Evolutionary conservation across 108 stramenopile genomes (phyloP), one percentile per base, ranked within the genome.

Genomic region (Bacterosira constricta): DNA sequence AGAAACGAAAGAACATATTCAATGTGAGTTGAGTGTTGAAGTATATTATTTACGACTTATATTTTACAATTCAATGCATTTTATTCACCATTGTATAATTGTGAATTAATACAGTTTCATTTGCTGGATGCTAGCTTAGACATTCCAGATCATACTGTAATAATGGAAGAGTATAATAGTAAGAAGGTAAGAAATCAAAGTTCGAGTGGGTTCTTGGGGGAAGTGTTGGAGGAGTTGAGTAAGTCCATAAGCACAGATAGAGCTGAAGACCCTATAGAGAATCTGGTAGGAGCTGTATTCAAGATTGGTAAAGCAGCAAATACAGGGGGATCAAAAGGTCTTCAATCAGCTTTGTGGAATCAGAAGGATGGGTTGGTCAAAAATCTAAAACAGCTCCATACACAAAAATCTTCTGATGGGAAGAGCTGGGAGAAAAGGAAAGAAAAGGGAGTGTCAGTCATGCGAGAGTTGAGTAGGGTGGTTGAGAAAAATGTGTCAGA

Each of bases 401-500:
- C 65, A 0, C 32, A 42, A 29, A 67, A 57, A 31, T 0, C 36
- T 17, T 18, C 39, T 21, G 38, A 11, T 15, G 47, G 53, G 47
- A 61, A 54, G 23, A 29, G 34, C 21, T 71, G 51, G 65, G 25
- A 59, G 27, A 15, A 2, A 51, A 47, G 37, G 20, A 38, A 64
- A 20, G 47, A 58, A 27, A 30, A 42, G 25, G 50, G 68, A 41
- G 67, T 64, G 15, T 52, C 32, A 17, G 74, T 80, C 39, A 63
- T 70, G 32, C 54, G 57, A n/a, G 60, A 75, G 10, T 36, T 80
- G 69, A 74, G 79, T n/a, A 70, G 71, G 56, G 79, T 75, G 37
- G 75, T 80, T 0, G 79, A 80, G 61, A 58, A 80, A 25, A 80
- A 80, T 68, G 69, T 80, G n/a, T 25, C 65, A 6, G 79, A 76